Conservation (phyloP, 148 eudicot genomes). For the Amaranthus hypochondriacus region DNA sequence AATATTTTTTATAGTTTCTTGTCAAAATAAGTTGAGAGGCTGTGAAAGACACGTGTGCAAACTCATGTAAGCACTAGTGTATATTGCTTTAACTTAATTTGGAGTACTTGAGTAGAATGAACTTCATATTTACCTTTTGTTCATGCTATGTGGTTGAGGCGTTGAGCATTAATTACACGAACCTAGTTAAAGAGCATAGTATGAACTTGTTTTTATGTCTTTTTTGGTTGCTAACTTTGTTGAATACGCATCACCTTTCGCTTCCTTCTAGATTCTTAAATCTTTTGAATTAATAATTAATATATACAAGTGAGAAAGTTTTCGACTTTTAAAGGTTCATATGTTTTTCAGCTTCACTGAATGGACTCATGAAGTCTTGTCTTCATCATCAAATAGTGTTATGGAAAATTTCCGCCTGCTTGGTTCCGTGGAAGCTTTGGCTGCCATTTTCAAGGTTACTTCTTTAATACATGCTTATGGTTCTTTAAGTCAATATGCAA, state of each 20-base stretch:
- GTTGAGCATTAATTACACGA: too few species aligned
- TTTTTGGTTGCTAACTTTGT: background rate
- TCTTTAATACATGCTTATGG: conserved; percentile 20
- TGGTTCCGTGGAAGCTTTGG: conserved; percentile 76
- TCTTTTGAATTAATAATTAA: conserved; percentile 1
- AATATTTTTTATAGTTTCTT: background rate
- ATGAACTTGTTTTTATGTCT: background rate
- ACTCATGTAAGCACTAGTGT: background rate
- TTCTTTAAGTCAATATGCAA: background rate
- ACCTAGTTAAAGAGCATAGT: background rate
- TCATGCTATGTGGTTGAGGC: too few species aligned
- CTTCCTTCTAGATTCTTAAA: conserved; percentile 4
- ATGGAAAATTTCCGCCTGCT: conserved; percentile 73
- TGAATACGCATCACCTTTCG: background rate
- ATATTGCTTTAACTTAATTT: too few species aligned
- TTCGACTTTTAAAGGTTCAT: conserved; percentile 1
- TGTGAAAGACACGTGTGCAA: background rate
- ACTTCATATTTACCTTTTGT: too few species aligned
- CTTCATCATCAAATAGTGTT: conserved; percentile 51
- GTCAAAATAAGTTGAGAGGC: background rate
- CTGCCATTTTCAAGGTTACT: conserved; percentile 83
- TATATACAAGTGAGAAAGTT: background rate
- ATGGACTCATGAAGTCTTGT: conserved; percentile 74
- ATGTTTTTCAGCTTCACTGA: conserved; percentile 64
- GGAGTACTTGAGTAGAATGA: too few species aligned